phyloP scores from a whole-genome alignment of 345 rosid genomes.

The Limnanthes douglasii region DNA sequence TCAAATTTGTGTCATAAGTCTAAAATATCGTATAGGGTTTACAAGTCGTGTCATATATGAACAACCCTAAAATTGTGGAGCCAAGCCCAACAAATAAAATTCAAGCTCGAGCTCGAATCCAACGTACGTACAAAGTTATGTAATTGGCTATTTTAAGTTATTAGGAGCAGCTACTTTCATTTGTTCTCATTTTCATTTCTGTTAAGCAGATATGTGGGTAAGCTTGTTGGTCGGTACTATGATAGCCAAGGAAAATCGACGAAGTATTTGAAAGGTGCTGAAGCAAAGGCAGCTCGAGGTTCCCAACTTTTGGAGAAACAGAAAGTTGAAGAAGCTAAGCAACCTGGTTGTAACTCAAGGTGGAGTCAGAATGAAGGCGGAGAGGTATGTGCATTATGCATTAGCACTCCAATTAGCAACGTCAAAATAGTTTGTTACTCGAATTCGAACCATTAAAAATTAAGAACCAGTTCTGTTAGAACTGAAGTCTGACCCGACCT shows the following conservation, averaged over 20 bases:
- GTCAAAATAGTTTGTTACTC: too few relatives aligned
- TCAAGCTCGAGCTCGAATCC: too few relatives aligned
- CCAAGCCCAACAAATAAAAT: constrained; percentile 2
- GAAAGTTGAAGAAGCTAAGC: constrained; percentile 84
- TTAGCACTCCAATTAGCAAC: too few relatives aligned
- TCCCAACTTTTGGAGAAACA: constrained; percentile 85
- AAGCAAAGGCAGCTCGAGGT: constrained; percentile 92
- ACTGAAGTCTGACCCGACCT: too few relatives aligned
- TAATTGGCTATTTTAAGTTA: neutral
- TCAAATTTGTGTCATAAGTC: too few relatives aligned
- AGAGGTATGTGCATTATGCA: constrained; percentile 30
- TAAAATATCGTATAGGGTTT: too few relatives aligned
- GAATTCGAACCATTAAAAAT: too few relatives aligned
- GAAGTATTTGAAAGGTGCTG: constrained; percentile 76
- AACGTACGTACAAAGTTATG: too few relatives aligned
- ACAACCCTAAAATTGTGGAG: too few relatives aligned
- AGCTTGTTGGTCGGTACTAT: constrained; percentile 75
- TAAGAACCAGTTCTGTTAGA: too few relatives aligned
- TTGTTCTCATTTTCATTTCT: constrained; percentile 5
- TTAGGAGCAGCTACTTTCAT: neutral
- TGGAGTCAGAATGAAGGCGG: constrained; percentile 95
- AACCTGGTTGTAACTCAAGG: constrained; percentile 69
- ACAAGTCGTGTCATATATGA: too few relatives aligned
- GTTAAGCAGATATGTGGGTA: constrained; percentile 58
- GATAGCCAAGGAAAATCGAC: constrained; percentile 72